A percentile compares a stretch with the other conserved stretches of the same genome.
Evolutionary conservation across 345 rosid genomes (phyloP).

Genomic region (Punica granatum): DNA sequence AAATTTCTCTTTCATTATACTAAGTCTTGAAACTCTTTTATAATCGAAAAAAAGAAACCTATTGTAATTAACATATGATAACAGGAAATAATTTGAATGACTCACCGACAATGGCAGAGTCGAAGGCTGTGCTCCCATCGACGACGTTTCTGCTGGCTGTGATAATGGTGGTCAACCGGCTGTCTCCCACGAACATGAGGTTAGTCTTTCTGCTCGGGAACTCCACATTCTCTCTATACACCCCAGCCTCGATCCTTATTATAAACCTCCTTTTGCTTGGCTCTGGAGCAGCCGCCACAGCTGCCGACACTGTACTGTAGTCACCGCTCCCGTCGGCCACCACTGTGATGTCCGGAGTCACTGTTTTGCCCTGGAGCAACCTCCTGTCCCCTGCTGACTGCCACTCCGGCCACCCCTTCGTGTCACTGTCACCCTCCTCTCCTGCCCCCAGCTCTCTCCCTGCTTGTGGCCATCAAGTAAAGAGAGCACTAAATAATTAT

Average conservation of each 20-base stretch:
- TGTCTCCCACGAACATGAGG: constrained; percentile 9
- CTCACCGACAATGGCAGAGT: constrained; percentile 15
- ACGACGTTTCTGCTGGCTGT: constrained; percentile 1
- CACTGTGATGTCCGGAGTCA: constrained; percentile 8
- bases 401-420: constrained; percentile 8
- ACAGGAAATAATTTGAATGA: neutral
- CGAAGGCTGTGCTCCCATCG: constrained; percentile 13
- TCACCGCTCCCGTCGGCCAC: constrained; percentile 8
- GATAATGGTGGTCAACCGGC: constrained; percentile 9
- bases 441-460: neutral
- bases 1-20: no score
- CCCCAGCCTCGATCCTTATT: constrained; percentile 8
- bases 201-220: constrained; percentile 6
- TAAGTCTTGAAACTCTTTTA: no score
- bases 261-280: constrained; percentile 2
- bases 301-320: constrained; percentile 1
- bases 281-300: constrained; percentile 4
- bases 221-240: constrained; percentile 11
- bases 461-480: no score
- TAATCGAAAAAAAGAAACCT: no score
- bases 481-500: no score
- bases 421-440: neutral
- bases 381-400: constrained; percentile 10
- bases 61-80: no score
- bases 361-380: constrained; percentile 6